Base-by-base conservation (phyloP, 2,329 filamentous ascomycete species). In the Ophiostoma fasciatum region DNA sequence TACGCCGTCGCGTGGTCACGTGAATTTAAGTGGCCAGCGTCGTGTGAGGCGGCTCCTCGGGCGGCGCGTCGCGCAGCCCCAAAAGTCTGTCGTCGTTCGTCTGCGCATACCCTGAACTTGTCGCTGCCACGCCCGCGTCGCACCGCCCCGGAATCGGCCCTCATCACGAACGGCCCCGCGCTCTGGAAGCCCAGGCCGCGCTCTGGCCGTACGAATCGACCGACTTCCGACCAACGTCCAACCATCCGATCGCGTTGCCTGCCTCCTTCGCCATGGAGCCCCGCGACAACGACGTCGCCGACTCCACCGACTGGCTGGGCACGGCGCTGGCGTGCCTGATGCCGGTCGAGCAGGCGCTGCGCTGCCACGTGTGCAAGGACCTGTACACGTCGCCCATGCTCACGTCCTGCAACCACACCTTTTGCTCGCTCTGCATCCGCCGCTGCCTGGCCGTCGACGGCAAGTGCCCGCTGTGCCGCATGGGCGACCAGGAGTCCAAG, bases 281-380 rank as follows among this genome's bases (percentile, higher is more conserved):
- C 11, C 36, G 30, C 18, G 33, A 35, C 26, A 45, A 53, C 42
- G 60, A 65, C 41, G 60, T 88, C 28, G 59, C 78, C 33, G 82
- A 90, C 58, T 78, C 82, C n/a, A 87, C 82, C 36, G 83, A 92
- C 61, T 92, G 83, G 83, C 64, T 85, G 6, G 50, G 62, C 10
- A 92, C 83, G 11, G 68, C 75, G 2, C 63, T 92, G 2, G 59
- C 72, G 13, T 62, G 62, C 12, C 69, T 92, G 37, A 65, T 74
- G 32, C 62, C 71, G 12, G 72, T 98, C 43, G 90, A 98, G 51
- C 76, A 80, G 41, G 76, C 85, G 4, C 66, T 98, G 15, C 82
- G 90, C 48, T 98, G 90, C 59, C 83, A 96, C 57, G 82, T 98
- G 41, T 98, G 90, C 71, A 96, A 96, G 55, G 92, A 98, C 56